Conservation (phyloP, 148 eudicot species). For the Camellia lanceoleosa region DNA sequence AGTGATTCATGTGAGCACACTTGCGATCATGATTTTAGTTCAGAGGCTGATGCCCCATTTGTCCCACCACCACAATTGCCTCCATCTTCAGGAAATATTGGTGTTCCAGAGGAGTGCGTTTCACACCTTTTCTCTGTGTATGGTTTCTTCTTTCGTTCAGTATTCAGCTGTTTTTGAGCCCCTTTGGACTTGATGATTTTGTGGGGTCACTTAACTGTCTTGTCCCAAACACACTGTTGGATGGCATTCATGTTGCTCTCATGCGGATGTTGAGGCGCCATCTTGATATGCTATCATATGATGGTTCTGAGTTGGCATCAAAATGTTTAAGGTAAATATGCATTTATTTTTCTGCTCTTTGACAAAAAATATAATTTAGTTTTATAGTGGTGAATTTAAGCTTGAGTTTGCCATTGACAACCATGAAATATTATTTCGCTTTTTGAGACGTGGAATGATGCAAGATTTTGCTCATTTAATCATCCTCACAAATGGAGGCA, state of each 20-base stretch:
- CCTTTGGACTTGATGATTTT: constrained; percentile 86
- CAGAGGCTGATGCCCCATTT: constrained; percentile 7
- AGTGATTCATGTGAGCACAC: constrained; percentile 56
- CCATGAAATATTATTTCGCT: not conserved
- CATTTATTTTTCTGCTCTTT: not conserved
- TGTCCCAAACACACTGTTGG: constrained; percentile 65
- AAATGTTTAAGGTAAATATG: constrained; percentile 67
- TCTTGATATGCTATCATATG: constrained; percentile 62
- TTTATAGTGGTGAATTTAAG: not conserved
- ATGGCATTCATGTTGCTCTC: constrained; percentile 89
- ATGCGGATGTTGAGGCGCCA: constrained; percentile 59
- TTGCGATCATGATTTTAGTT: constrained; percentile 23
- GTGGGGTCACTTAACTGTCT: constrained; percentile 79
- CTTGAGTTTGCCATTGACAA: not conserved
- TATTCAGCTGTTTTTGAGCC: constrained; percentile 63
- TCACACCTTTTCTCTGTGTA: constrained; percentile 77
- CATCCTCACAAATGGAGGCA: not conserved
- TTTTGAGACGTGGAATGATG: not conserved
- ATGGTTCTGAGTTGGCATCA: constrained; percentile 71
- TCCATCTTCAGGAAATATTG: constrained; percentile 74
- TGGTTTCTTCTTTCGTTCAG: constrained; percentile 84
- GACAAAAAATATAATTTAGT: not conserved
- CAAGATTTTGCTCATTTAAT: not conserved
- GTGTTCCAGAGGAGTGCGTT: constrained; percentile 78
- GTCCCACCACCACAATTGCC: constrained; percentile 74